These are phyloP conservation scores for Acorus calamus DNA, from an alignment of 106 monocot species.

Conservation along the genomic window DNA sequence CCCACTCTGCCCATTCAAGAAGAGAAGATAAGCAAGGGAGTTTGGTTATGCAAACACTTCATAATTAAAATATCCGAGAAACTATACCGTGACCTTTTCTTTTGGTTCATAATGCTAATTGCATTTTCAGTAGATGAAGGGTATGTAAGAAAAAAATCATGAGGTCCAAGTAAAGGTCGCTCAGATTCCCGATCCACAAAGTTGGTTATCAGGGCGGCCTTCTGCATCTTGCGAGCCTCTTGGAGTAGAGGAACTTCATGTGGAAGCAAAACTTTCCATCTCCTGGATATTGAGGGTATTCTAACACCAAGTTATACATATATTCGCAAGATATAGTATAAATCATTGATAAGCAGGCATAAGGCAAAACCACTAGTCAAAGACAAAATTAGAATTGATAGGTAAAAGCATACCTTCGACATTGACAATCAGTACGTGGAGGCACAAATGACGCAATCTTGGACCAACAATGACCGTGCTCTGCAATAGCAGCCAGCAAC, in stretches of 20 bases:
- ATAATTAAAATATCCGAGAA: too few species aligned
- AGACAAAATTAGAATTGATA: background rate
- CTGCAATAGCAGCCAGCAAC: conserved; percentile 47
- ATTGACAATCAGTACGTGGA: conserved; percentile 84
- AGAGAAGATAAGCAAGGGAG: too few species aligned
- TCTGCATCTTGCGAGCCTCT: conserved; percentile 52
- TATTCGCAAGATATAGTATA: too few species aligned
- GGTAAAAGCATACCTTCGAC: conserved; percentile 50
- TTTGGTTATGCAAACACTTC: too few species aligned
- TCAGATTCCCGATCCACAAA: conserved; percentile 83
- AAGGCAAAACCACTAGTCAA: background rate
- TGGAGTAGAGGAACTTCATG: conserved; percentile 48
- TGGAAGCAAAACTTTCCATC: conserved; percentile 77
- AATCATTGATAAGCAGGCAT: too few species aligned
- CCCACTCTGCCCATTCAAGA: too few species aligned
- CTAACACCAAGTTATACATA: too few species aligned
- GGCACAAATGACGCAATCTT: conserved; percentile 59
- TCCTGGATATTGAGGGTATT: conserved; percentile 27
- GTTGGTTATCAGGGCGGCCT: conserved; percentile 68
- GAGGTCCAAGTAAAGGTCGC: conserved; percentile 69
- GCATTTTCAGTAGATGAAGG: conserved; percentile 11
- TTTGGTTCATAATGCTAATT: background rate
- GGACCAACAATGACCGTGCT: conserved; percentile 76
- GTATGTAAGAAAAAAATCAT: conserved; percentile 46
- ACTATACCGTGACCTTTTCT: conserved; percentile 33